These are phyloP conservation scores for Pugionium dolabratum DNA, from an alignment of 345 rosid genomes.

Conservation along the genomic window DNA sequence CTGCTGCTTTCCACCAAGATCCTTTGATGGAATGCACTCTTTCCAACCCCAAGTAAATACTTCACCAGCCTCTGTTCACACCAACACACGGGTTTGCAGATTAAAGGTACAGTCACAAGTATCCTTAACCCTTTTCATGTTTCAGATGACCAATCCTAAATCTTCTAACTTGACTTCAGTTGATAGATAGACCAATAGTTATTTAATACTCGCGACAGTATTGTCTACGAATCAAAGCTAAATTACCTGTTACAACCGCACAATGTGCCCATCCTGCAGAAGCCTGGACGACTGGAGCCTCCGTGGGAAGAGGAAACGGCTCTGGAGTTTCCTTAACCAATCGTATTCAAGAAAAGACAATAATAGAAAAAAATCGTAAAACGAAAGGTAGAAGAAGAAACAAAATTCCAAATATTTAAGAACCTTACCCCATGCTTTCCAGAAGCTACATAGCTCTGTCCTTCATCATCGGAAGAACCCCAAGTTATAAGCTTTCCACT, in stretches of 20 bases:
- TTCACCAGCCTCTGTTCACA: conserved; percentile 62
- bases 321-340: conserved; percentile 72
- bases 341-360: conserved; percentile 18
- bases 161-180: no score
- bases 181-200: no score
- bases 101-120: not conserved
- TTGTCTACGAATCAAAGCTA: conserved; percentile 1
- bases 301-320: conserved; percentile 65
- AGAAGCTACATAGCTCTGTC: conserved; percentile 65
- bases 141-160: not conserved
- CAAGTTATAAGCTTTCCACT: conserved; percentile 78
- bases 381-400: conserved; percentile 18
- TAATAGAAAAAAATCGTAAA: conserved; percentile 32
- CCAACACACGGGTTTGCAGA: conserved; percentile 10
- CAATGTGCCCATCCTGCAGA: conserved; percentile 93
- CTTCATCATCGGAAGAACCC: conserved; percentile 79
- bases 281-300: conserved; percentile 58
- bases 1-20: conserved; percentile 49
- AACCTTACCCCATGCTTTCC: conserved; percentile 84
- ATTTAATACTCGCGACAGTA: not conserved
- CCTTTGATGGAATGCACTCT: conserved; percentile 77
- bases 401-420: not conserved
- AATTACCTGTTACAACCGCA: conserved; percentile 64
- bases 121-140: not conserved
- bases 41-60: conserved; percentile 94